Evolutionary conservation across 768 basidiomycete species (phyloP), one percentile per base, ranked within the genome.

Genomic region (Gloeopeniophorella convolvens): DNA sequence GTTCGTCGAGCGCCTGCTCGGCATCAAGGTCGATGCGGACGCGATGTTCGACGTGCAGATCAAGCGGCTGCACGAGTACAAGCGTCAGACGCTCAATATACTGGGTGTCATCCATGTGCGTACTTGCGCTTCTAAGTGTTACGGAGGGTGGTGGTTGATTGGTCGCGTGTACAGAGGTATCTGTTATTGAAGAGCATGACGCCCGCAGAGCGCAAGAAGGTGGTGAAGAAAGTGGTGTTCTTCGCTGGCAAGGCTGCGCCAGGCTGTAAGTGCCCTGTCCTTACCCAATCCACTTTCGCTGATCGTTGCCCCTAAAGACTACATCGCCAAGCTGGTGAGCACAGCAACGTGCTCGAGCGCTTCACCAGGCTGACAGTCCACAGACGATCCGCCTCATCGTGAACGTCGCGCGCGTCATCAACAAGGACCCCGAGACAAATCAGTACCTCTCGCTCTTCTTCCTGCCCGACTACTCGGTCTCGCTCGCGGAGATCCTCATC

Each of bases 201-300:
- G 2, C 77, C 87, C 0, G 83, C 68, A 24, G 82, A 96, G 65
- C 79, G 87, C 61, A 85, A 86, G 72, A 88, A 87, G 64, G 78
- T 85, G 57, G 82, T 78, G 58, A 86, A 82, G n/a, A 79, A 82
- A 45, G 92, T 91, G 16, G 85, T 91, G n/a, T 88, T 99, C 74
- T 98, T 99, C 57, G 95, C 91, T 27, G 95, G 96, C 56, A 97
- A 97, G 66, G 93, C 95, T 45, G 95, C 95, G 0, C 95, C 95
- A 32, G 94, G 83, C 50, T 91, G 85, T 86, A 63, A 62, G 83
- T 70, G 6, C 16, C 23, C 12, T 36, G 16, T 4, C 10, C 37
- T 18, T 33, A 16, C 15, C 24, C 44, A 10, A 16, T 42, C 21
- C 8, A 30, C 21, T 18, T 20, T 55, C 9, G 28, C 50, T 54